phyloP scores from a whole-genome alignment of 2,329 filamentous ascomycete species.

The Xylaria sp. region DNA sequence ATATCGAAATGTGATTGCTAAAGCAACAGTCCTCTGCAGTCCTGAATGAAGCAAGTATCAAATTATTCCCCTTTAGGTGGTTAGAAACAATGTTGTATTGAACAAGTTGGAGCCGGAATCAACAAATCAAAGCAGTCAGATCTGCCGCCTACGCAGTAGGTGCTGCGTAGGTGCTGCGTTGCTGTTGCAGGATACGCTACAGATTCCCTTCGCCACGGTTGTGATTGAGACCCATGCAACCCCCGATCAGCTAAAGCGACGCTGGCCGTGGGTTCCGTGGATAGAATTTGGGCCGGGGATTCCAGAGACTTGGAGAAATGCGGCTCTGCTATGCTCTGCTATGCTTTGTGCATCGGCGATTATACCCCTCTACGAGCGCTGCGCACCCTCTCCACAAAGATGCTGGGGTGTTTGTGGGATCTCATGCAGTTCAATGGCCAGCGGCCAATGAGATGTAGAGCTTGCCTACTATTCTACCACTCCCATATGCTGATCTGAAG shows the following conservation, averaged over 20 bases:
- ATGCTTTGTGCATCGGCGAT: constrained; percentile 9
- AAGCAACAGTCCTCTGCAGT: constrained; percentile 72
- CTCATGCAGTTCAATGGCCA: constrained; percentile 1
- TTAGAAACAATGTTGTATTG: constrained; percentile 40
- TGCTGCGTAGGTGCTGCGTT: constrained; percentile 21
- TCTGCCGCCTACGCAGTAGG: constrained; percentile 2
- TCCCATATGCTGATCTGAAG: constrained; percentile 31
- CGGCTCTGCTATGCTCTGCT: constrained; percentile 30
- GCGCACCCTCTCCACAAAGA: constrained; percentile 26
- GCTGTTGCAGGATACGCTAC: constrained; percentile 20
- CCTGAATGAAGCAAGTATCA: constrained; percentile 54
- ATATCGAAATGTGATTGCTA: constrained; percentile 71
- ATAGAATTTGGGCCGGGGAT: constrained; percentile 13
- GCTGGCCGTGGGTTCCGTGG: constrained; percentile 22
- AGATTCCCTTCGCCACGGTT: constrained; percentile 2
- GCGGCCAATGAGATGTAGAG: constrained; percentile 30
- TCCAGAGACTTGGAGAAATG: constrained; percentile 26
- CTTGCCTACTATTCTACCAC: constrained; percentile 19
- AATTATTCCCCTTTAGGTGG: constrained; percentile 18
- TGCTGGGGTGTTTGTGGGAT: constrained; percentile 12
- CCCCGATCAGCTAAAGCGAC: constrained; percentile 12
- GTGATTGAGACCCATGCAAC: constrained; percentile 15
- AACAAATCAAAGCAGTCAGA: constrained; percentile 17
- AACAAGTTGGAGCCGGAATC: constrained; percentile 38
- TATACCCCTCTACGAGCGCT: constrained; percentile 25